phyloP scores from a whole-genome alignment of 192 early-diverging fungal species.

The Thamnidium elegans region DNA sequence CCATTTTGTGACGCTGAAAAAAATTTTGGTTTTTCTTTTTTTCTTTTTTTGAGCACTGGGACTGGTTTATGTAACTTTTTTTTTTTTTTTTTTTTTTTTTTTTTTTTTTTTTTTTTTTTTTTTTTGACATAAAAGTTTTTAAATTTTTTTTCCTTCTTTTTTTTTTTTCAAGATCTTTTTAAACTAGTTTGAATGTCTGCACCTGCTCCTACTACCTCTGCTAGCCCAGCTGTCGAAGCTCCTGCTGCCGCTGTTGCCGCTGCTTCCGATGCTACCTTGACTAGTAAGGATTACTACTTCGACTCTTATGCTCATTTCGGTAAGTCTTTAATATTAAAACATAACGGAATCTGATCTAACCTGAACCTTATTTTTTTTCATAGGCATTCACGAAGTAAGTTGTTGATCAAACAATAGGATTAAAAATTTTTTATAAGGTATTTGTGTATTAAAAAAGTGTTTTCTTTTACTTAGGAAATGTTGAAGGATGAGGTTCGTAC shows the following conservation, averaged over 20 bases:
- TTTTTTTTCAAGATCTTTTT: not conserved
- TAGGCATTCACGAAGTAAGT: conserved; percentile 26
- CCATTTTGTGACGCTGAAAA: too few species aligned
- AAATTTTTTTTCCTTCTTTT: not conserved
- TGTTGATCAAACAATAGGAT: not conserved
- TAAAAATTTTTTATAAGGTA: not conserved
- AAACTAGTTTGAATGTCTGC: conserved; percentile 8
- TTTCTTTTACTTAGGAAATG: conserved; percentile 66
- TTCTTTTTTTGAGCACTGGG: too few species aligned
- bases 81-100: too few species aligned
- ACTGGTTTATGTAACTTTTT: too few species aligned
- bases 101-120: not conserved
- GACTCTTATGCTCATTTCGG: conserved; percentile 97
- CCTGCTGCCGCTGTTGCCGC: conserved; percentile 14
- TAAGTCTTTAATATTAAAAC: conserved; percentile 28
- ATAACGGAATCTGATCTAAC: not conserved
- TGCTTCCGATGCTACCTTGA: conserved; percentile 7
- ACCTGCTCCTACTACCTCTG: conserved; percentile 21
- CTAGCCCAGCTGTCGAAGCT: conserved; percentile 14
- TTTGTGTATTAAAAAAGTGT: not conserved
- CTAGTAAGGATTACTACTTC: conserved; percentile 88
- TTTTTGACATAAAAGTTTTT: not conserved
- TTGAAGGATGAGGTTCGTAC: conserved; percentile 98
- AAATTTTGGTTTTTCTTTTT: too few species aligned
- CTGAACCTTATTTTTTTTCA: not conserved